These are phyloP conservation scores for Pseudocercospora eumusae DNA, from an alignment of 2,329 filamentous ascomycete species.

Conservation along the genomic window DNA sequence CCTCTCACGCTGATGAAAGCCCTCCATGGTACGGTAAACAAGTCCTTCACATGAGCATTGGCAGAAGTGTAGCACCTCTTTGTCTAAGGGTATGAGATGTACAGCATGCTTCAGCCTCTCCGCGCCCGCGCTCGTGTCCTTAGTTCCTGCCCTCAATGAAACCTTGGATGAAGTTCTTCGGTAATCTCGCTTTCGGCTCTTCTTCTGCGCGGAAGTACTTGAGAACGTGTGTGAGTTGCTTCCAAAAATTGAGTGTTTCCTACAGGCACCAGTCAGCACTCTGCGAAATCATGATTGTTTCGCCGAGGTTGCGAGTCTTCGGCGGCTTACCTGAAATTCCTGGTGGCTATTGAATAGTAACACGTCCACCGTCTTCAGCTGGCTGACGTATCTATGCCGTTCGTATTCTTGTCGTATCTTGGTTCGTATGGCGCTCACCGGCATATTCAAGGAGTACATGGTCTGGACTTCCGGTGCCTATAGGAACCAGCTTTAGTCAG, in stretches of 20 bases:
- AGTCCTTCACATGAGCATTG: slow-evolving; percentile 4
- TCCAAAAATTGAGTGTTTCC: slow-evolving; percentile 99
- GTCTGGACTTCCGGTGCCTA: slow-evolving; percentile 95
- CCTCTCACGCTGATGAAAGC: not conserved
- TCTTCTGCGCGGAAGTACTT: slow-evolving; percentile 93
- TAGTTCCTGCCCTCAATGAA: slow-evolving; percentile 72
- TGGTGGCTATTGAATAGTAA: slow-evolving; percentile 86
- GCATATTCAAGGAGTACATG: slow-evolving; percentile 93
- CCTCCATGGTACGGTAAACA: not conserved
- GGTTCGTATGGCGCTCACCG: slow-evolving; percentile 82
- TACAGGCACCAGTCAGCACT: slow-evolving; percentile 42
- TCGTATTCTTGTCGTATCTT: slow-evolving; percentile 97
- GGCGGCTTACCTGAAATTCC: slow-evolving; percentile 77
- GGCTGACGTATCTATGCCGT: slow-evolving; percentile 87
- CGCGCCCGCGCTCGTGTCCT: not conserved
- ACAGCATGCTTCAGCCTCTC: slow-evolving; percentile 26
- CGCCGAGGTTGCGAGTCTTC: not conserved
- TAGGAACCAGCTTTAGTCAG: not conserved
- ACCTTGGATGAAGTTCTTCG: slow-evolving; percentile 86
- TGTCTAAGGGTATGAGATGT: slow-evolving; percentile 33
- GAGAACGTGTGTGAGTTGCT: slow-evolving; percentile 92
- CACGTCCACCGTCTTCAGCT: slow-evolving; percentile 84
- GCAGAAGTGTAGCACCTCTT: slow-evolving; percentile 2
- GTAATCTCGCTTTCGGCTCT: slow-evolving; percentile 73
- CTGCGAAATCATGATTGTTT: not conserved